A percentile compares a stretch with the other conserved stretches of the same genome.
Conservation (phyloP, 2,329 filamentous ascomycete species). For the Periconia sp. region DNA sequence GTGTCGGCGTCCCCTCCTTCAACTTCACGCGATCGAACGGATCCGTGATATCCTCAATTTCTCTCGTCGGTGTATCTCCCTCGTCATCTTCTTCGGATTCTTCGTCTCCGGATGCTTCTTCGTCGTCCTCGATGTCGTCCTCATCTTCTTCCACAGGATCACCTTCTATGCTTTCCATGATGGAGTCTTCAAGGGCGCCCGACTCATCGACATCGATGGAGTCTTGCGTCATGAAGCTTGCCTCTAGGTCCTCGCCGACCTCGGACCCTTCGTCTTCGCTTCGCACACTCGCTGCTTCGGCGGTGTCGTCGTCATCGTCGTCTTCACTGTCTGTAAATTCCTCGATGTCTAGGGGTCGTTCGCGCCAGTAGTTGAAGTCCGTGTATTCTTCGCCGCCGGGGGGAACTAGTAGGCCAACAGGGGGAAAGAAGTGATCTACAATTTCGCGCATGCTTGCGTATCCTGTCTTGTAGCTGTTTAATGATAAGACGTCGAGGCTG, state of each 20-base stretch:
- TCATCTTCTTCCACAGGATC: constrained; percentile 31
- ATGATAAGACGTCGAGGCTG: constrained; percentile 82
- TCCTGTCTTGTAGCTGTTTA: constrained; percentile 95
- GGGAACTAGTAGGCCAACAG: constrained; percentile 83
- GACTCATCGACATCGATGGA: constrained; percentile 58
- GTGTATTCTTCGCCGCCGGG: constrained; percentile 94
- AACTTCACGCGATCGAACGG: constrained; percentile 20
- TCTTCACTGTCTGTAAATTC: constrained; percentile 85
- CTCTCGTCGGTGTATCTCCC: constrained; percentile 12
- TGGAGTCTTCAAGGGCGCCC: constrained; percentile 52
- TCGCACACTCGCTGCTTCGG: constrained; percentile 50
- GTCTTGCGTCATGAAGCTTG: constrained; percentile 63
- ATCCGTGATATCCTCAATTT: constrained; percentile 15
- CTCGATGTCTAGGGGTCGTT: constrained; percentile 80
- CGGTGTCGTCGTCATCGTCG: constrained; percentile 56
- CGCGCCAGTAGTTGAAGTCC: constrained; percentile 96
- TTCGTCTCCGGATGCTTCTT: constrained; percentile 28
- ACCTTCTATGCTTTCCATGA: constrained; percentile 58
- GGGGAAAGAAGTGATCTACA: constrained; percentile 97
- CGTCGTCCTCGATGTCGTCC: constrained; percentile 23
- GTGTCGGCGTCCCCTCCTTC: constrained; percentile 27
- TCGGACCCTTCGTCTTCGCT: constrained; percentile 61
- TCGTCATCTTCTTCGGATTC: constrained; percentile 24
- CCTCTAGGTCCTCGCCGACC: constrained; percentile 55
- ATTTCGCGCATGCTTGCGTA: constrained; percentile 98